Base-by-base conservation (phyloP, 192 early-diverging fungal genomes). In the Gonapodya prolifera region DNA sequence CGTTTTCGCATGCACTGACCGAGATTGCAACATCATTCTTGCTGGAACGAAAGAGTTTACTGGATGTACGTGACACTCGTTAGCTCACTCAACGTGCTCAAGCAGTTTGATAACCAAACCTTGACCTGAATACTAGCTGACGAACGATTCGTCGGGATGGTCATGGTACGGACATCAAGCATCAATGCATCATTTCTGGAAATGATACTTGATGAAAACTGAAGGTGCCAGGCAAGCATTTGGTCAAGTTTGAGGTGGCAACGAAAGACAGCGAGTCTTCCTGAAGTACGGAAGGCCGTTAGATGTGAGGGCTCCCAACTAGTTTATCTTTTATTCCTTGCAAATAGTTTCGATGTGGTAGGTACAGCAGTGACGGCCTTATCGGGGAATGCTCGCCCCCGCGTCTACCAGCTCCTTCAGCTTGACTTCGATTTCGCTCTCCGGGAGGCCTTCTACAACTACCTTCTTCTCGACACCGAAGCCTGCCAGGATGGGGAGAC, bases 401-500 rank as follows among this genome's bases (percentile, higher is more conserved):
- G n/a, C 75, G 32, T 34, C 17, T 35, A 35, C 75, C 16, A 97
- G 85, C 69, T 89, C 77, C 77, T 88, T 83, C 78, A 97, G 86
- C 77, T 88, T 86, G 76, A 87, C 80, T 84, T 90, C 91, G 34
- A 97, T 88, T 70, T 93, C 91, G 61, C 86, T 78, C 75, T 88
- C 88, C 74, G 88, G 86, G 34, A 93, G 79, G 82, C 89, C 88
- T 77, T 97, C 90, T 36, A 97, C 84, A 13, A 86, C 78, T 36
- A 92, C 81, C 82, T 93, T 92, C 82, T 88, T 89, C 81, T 97
- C 96, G 29, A 87, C 83, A 33, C 95, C 96, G 69, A 87, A 86
- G 75, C 90, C 95, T 95, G 88, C 35, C 71, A 76, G 79, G 75
- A 17, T 23, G 16, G 34, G 28, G 2, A 28, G 31, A 35, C 30